A percentile compares a stretch with the other conserved stretches of the same genome.
phyloP scores from a whole-genome alignment of 1,284 basidiomycete species.

The Pseudozyma thailandica region DNA sequence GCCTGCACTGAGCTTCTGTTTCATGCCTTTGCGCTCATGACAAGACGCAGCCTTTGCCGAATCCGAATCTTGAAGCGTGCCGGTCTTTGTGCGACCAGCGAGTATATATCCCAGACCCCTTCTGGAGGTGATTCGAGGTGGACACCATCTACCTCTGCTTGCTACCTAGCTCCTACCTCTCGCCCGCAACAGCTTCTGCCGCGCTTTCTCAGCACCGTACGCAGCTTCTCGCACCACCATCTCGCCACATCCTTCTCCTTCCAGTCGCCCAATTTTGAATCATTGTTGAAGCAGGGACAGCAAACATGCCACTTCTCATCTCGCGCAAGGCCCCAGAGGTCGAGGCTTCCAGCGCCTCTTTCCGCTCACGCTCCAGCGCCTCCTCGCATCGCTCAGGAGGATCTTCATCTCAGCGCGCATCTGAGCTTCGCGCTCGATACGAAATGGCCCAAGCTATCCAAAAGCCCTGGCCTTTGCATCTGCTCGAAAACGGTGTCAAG shows the following conservation, averaged over 20 bases:
- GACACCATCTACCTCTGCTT: no score
- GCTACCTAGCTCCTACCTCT: no score
- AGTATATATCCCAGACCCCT: slow-evolving; percentile 1
- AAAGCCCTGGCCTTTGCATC: slow-evolving; percentile 45
- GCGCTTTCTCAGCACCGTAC: neutral
- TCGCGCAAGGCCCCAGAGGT: slow-evolving; percentile 20
- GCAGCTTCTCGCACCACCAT: neutral
- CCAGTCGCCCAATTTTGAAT: neutral
- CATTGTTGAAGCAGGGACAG: neutral
- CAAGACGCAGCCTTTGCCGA: no score
- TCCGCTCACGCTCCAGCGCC: slow-evolving; percentile 20
- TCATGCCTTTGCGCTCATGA: no score
- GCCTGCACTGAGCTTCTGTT: no score
- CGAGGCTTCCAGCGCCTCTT: slow-evolving; percentile 9
- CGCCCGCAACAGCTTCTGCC: neutral
- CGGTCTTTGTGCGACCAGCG: no score
- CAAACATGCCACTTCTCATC: slow-evolving; percentile 23
- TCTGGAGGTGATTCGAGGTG: neutral
- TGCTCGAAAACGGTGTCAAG: slow-evolving; percentile 48
- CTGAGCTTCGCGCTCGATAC: slow-evolving; percentile 37
- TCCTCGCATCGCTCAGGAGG: slow-evolving; percentile 15
- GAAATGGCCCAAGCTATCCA: slow-evolving; percentile 52
- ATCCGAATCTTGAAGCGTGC: no score
- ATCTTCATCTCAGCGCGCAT: slow-evolving; percentile 16
- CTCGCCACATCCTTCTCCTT: neutral